Conservation (phyloP, 139 green algal genomes). For the Volvox africanus region DNA sequence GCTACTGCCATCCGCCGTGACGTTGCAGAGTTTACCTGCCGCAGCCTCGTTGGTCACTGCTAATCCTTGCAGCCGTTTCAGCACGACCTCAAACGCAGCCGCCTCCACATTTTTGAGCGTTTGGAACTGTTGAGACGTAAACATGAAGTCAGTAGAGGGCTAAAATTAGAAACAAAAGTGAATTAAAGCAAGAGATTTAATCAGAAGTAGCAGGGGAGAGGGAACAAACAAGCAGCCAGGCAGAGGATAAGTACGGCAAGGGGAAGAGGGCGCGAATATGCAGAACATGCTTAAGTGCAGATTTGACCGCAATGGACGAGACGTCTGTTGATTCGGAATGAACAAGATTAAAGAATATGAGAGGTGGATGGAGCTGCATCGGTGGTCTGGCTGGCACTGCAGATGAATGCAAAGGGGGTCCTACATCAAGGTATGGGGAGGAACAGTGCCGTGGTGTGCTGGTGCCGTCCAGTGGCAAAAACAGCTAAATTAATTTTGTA, state of each 20-base stretch:
- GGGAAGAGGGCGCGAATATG: not conserved
- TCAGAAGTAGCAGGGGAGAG: not conserved
- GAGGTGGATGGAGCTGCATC: too few relatives aligned
- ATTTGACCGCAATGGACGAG: too few relatives aligned
- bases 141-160: not conserved
- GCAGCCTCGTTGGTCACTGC: not conserved
- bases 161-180: not conserved
- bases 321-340: too few relatives aligned
- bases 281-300: not conserved
- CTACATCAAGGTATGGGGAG: too few relatives aligned
- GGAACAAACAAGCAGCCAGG: not conserved
- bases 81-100: not conserved
- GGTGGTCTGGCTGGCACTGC: too few relatives aligned
- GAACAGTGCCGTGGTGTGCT: not conserved
- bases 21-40: not conserved
- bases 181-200: not conserved
- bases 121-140: not conserved
- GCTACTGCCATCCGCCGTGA: not conserved
- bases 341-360: too few relatives aligned
- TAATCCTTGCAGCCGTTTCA: not conserved
- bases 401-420: too few relatives aligned
- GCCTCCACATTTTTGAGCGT: conserved; percentile 12
- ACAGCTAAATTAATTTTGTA: not conserved
- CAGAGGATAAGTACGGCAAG: not conserved
- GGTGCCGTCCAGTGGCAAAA: not conserved